Base-by-base conservation (phyloP, 768 basidiomycete species). In the Sistotremastrum suecicum region DNA sequence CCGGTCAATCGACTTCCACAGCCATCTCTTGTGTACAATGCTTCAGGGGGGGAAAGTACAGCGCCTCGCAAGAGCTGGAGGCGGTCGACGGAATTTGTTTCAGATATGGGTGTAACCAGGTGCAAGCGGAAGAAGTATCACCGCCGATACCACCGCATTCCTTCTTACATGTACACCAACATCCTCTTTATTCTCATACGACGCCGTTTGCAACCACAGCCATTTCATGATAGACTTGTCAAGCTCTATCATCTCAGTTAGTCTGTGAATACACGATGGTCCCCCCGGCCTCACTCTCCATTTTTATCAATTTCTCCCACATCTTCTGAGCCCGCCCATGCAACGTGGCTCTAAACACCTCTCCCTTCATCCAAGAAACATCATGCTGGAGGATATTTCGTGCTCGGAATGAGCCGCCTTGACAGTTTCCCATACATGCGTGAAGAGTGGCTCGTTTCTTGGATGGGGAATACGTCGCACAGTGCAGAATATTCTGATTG, bases 331-430 rank as follows among this genome's bases (percentile, higher is more conserved):
- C 74, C 30, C 60, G 56, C 11, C 59, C 63, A 38, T 71, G 62
- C 20, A 83, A 56, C 2, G 63, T 65, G 7, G 65, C 57, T 5
- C 61, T 57, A 53, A 84, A 83, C 7, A 36, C 34, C 5, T 48
- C 43, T 0, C 61, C 59, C 44, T 70, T 74, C 76, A 85, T 82
- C 83, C 82, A 86, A 8, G 59, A 51, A 43, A 86, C 58, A 10
- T 75, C 80, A 54, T 86, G 84, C 58, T 87, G 83, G 10, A 87
- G 70, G 29, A 87, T 66, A 53, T 84, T 84, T 29, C 81, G 64
- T 3, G 81, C 83, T 0, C 83, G 74, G 1, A 63, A 58, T 3
- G 71, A 64, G 0, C 84, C 81, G 0, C 80, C 80, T 5, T 71
- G 68, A 3, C 66, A 63, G 48, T 78, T 73, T 3, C 82, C 81